Conservation (phyloP, 164 flowering plant genomes). For the Amborella trichopoda region DNA sequence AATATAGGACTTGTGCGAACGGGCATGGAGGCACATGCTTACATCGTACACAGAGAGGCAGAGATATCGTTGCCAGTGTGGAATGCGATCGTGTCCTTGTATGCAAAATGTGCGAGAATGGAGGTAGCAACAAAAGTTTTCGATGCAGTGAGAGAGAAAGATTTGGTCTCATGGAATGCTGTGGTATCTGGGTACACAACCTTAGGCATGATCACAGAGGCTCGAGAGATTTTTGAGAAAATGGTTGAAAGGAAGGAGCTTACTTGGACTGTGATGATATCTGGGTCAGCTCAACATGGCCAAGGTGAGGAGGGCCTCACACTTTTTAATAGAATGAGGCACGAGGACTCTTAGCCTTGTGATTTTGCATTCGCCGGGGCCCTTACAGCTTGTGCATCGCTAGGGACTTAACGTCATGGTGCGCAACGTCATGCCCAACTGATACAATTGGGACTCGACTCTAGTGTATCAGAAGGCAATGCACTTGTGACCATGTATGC, state of each 20-base stretch:
- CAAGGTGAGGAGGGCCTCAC: conserved; percentile 60
- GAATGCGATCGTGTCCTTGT: conserved; percentile 36
- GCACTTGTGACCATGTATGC: conserved; percentile 77
- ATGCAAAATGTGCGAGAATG: conserved; percentile 14
- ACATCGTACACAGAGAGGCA: conserved; percentile 34
- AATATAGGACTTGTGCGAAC: conserved; percentile 20
- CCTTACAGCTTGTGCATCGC: conserved; percentile 49
- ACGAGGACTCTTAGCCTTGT: conserved; percentile 48
- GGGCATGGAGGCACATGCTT: conserved; percentile 46
- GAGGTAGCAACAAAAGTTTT: conserved; percentile 13
- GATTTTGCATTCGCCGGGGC: conserved; percentile 74
- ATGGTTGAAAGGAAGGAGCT: conserved; percentile 21
- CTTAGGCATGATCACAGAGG: conserved; percentile 10
- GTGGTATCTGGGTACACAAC: conserved; percentile 16
- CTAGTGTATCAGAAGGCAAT: conserved; percentile 72
- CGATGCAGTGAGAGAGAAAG: conserved; percentile 5
- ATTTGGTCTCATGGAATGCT: conserved; percentile 16
- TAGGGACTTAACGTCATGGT: conserved; percentile 65
- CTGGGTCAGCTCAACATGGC: conserved; percentile 61
- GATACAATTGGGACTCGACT: conserved; percentile 33
- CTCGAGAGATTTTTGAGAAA: conserved; percentile 6
- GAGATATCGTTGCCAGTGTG: conserved; percentile 24
- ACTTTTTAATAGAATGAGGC: conserved; percentile 45
- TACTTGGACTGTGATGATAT: conserved; percentile 47
- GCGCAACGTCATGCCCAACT: conserved; percentile 34